Evolutionary conservation across 1,284 basidiomycete species (phyloP).

Genomic region (Ustilago esculenta): DNA sequence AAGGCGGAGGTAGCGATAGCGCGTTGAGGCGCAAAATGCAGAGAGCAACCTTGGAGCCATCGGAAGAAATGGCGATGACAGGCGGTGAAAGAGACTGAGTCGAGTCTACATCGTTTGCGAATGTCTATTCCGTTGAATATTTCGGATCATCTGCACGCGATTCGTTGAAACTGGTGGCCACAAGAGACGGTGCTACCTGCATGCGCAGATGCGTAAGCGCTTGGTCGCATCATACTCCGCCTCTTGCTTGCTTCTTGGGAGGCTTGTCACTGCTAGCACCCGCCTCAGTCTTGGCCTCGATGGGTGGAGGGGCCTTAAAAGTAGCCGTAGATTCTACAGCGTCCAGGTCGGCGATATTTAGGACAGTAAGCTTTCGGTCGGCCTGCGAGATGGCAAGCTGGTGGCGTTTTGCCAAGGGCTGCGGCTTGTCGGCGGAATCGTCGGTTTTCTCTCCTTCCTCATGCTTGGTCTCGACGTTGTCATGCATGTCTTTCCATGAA

Average conservation of each 20-base stretch:
- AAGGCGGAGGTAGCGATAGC: neutral
- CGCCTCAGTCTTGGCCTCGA: conserved; percentile 22
- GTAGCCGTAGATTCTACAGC: conserved; percentile 17
- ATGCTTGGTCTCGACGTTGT: conserved; percentile 34
- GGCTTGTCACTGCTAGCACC: conserved; percentile 24
- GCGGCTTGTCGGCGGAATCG: conserved; percentile 8
- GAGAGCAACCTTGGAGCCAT: too few relatives aligned
- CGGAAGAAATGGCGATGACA: too few relatives aligned
- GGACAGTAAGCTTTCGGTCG: conserved; percentile 56
- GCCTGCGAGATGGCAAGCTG: conserved; percentile 62
- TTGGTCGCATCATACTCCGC: conserved; percentile 17
- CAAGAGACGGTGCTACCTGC: neutral
- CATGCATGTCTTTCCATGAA: conserved; percentile 44
- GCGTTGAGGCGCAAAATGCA: neutral
- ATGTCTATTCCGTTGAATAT: too few relatives aligned
- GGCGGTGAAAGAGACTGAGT: too few relatives aligned
- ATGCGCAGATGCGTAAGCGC: neutral
- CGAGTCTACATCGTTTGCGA: too few relatives aligned
- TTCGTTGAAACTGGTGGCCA: too few relatives aligned
- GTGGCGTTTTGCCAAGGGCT: conserved; percentile 26
- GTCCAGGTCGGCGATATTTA: conserved; percentile 50
- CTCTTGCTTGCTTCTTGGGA: conserved; percentile 38
- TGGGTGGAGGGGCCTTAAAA: conserved; percentile 24
- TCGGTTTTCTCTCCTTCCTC: conserved; percentile 32
- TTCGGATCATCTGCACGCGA: too few relatives aligned